Evolutionary conservation across 805 yeast genomes (phyloP).

Genomic region (Candida lessepsii): DNA sequence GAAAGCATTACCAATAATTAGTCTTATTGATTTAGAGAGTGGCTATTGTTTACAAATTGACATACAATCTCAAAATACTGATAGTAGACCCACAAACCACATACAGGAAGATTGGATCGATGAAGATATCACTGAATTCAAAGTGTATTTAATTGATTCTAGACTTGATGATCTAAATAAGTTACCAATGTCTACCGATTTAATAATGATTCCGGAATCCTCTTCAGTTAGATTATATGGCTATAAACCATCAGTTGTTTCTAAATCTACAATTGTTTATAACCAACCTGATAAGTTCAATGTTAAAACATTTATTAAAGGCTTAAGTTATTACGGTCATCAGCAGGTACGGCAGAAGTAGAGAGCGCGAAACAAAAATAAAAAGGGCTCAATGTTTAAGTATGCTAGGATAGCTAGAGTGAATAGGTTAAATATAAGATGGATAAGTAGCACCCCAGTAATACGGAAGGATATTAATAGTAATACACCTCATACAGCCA

Average conservation of each 20-base stretch:
- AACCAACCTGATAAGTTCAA: conserved; percentile 3
- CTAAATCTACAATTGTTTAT: conserved; percentile 2
- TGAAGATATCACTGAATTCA: conserved; percentile 4
- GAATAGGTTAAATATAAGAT: conserved; percentile 7
- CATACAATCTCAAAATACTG: neutral
- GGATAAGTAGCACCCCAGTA: conserved; percentile 2
- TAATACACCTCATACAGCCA: neutral
- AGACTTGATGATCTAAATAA: neutral
- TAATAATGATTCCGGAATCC: conserved; percentile 7
- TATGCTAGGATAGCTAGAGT: conserved; percentile 8
- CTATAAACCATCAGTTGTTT: neutral
- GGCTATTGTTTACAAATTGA: conserved; percentile 1
- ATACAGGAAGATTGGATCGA: conserved; percentile 9
- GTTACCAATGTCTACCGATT: conserved; percentile 7
- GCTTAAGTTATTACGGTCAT: conserved; percentile 5
- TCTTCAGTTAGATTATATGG: conserved; percentile 1
- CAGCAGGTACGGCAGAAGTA: neutral
- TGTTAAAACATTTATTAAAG: conserved; percentile 10
- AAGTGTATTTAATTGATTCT: conserved; percentile 8
- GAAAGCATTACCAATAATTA: conserved; percentile 17
- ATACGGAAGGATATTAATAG: conserved; percentile 8
- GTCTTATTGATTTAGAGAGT: conserved; percentile 14
- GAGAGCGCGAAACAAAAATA: conserved; percentile 4
- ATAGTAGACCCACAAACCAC: neutral
- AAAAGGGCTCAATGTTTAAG: conserved; percentile 7